Evolutionary conservation across 805 yeast genomes (phyloP).

Genomic region (Zygosaccharomyces rouxii): DNA sequence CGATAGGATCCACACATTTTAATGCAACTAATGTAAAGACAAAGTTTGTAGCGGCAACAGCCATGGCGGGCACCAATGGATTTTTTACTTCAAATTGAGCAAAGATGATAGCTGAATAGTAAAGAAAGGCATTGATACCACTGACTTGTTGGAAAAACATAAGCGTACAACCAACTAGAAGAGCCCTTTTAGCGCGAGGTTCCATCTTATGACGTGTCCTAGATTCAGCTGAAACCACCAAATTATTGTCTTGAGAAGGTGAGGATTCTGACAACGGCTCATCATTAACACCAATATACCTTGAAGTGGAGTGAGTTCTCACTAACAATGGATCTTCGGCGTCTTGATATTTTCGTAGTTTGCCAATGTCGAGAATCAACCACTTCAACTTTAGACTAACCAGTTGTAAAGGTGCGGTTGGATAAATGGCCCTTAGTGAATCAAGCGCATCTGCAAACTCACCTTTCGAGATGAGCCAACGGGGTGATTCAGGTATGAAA

Average conservation of each 20-base stretch:
- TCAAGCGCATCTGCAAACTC: constrained; percentile 37
- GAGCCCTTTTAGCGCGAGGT: constrained; percentile 37
- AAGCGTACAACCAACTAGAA: constrained; percentile 47
- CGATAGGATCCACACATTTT: constrained; percentile 46
- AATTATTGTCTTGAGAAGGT: background rate
- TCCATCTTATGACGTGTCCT: constrained; percentile 23
- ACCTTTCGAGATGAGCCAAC: constrained; percentile 39
- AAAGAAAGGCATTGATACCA: constrained; percentile 63
- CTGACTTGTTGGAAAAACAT: constrained; percentile 55
- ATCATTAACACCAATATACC: background rate
- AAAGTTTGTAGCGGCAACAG: constrained; percentile 53
- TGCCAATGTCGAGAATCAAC: constrained; percentile 43
- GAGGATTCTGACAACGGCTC: background rate
- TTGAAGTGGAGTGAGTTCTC: constrained; percentile 5
- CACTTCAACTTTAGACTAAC: constrained; percentile 44
- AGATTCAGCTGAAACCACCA: background rate
- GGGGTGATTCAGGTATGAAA: constrained; percentile 50
- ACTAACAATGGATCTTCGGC: constrained; percentile 16
- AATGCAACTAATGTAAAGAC: constrained; percentile 51
- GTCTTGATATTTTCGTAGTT: constrained; percentile 32
- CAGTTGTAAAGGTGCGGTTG: constrained; percentile 41
- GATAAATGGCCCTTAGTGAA: constrained; percentile 43
- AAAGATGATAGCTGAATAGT: constrained; percentile 56
- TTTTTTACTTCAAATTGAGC: constrained; percentile 46
- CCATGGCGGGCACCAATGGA: constrained; percentile 53